Conservation (phyloP, 495 filamentous ascomycete genomes). For the Podospora bellae-mahoneyi region DNA sequence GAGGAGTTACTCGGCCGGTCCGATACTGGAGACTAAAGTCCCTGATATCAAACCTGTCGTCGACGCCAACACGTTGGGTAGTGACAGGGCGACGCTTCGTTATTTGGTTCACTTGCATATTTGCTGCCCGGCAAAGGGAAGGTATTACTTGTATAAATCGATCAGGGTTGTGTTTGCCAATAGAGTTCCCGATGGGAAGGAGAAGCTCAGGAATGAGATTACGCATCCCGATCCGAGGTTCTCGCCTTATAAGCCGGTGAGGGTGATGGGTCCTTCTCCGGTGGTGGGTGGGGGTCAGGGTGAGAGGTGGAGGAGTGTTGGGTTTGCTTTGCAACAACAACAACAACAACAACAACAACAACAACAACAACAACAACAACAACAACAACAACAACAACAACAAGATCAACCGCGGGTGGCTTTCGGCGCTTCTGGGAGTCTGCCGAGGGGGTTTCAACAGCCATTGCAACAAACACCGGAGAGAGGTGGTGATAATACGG, state of each 20-base stretch:
- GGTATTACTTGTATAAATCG: constrained; percentile 86
- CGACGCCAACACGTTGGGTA: constrained; percentile 23
- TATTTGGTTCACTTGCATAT: constrained; percentile 96
- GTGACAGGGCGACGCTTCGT: constrained; percentile 75
- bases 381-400: constrained; percentile 12
- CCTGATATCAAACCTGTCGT: constrained; percentile 22
- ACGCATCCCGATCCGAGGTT: constrained; percentile 86
- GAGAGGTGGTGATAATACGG: too few relatives aligned
- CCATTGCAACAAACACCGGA: not conserved
- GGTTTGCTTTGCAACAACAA: constrained; percentile 23
- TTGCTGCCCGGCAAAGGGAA: constrained; percentile 77
- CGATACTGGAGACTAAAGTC: constrained; percentile 59
- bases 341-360: too few relatives aligned
- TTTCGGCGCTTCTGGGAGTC: not conserved
- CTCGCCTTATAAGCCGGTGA: constrained; percentile 72
- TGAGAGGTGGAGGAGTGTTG: constrained; percentile 56
- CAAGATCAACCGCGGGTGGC: not conserved
- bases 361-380: too few relatives aligned
- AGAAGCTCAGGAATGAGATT: constrained; percentile 86
- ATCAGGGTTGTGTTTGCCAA: constrained; percentile 97
- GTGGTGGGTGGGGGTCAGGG: constrained; percentile 32
- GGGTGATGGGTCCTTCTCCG: constrained; percentile 42
- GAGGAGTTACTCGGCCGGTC: constrained; percentile 86
- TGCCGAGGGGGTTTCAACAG: not conserved
- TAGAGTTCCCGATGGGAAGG: constrained; percentile 93